A percentile compares a stretch with the other conserved stretches of the same genome.
Conservation (phyloP, 768 basidiomycete species). For the Suillus placidus region DNA sequence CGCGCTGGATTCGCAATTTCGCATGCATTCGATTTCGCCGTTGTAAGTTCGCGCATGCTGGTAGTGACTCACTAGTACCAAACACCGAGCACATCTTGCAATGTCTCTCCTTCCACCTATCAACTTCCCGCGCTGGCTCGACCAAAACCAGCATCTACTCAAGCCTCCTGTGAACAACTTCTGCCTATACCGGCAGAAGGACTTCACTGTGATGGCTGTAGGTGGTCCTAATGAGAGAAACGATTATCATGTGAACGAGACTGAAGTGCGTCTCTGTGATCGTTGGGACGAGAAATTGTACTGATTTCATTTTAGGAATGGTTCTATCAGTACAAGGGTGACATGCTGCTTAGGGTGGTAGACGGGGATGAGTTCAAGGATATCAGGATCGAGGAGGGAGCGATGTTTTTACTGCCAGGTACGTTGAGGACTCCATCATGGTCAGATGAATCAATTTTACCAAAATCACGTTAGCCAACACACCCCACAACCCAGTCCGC, state of each 20-base stretch:
- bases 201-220: slow-evolving; percentile 94
- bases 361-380: slow-evolving; percentile 82
- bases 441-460: not conserved
- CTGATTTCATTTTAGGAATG: slow-evolving; percentile 64
- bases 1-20: too few relatives aligned
- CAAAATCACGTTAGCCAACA: slow-evolving; percentile 66
- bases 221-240: slow-evolving; percentile 95
- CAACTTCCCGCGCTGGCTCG: slow-evolving; percentile 89
- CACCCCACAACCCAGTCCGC: slow-evolving; percentile 94
- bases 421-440: slow-evolving; percentile 20
- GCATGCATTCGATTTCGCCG: too few relatives aligned
- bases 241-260: slow-evolving; percentile 95
- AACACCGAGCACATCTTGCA: not conserved
- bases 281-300: not conserved
- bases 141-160: slow-evolving; percentile 75
- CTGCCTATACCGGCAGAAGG: slow-evolving; percentile 77
- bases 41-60: too few relatives aligned
- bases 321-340: slow-evolving; percentile 97
- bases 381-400: slow-evolving; percentile 89
- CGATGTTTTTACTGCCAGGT: slow-evolving; percentile 97
- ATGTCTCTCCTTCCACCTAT: slow-evolving; percentile 84
- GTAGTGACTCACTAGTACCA: not conserved
- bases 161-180: slow-evolving; percentile 94
- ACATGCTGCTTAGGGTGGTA: slow-evolving; percentile 87
- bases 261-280: slow-evolving; percentile 58